phyloP scores from a whole-genome alignment of 2,329 filamentous ascomycete species.

The Pseudogymnoascus sp. region DNA sequence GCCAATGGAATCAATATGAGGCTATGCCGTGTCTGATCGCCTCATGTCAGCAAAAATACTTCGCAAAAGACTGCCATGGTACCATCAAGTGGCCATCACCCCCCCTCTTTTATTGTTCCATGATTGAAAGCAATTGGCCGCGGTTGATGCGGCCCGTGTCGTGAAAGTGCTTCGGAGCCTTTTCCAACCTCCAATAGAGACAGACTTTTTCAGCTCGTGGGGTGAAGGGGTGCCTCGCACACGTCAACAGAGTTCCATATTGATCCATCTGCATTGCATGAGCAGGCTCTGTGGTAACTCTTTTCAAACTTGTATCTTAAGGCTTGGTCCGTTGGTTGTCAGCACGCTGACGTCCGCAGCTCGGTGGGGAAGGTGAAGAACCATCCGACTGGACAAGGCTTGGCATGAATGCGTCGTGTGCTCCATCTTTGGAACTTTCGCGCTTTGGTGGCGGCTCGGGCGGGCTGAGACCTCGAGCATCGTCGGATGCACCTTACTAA shows the following conservation, averaged over 20 bases:
- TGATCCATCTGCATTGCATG: conserved; percentile 3
- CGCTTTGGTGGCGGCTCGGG: background rate
- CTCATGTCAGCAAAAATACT: background rate
- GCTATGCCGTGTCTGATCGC: background rate
- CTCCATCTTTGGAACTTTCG: background rate
- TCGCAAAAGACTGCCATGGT: background rate
- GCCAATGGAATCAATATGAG: background rate
- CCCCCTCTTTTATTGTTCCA: background rate
- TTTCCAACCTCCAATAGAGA: background rate
- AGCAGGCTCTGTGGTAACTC: background rate
- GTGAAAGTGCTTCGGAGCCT: background rate
- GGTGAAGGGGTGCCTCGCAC: background rate
- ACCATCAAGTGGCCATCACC: background rate
- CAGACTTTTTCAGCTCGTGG: background rate
- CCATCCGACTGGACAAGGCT: background rate
- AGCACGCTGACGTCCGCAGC: background rate
- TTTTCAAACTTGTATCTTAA: background rate
- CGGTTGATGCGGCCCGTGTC: background rate
- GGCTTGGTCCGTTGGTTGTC: background rate
- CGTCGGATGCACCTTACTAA: background rate
- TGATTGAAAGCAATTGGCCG: conserved; percentile 1
- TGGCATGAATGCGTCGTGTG: conserved; percentile 1
- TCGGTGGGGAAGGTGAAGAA: background rate
- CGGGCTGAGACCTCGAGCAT: background rate
- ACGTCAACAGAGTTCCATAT: background rate